These are phyloP conservation scores for Obelidium mucronatum DNA, from an alignment of 192 early-diverging fungal genomes.

Conservation along the genomic window DNA sequence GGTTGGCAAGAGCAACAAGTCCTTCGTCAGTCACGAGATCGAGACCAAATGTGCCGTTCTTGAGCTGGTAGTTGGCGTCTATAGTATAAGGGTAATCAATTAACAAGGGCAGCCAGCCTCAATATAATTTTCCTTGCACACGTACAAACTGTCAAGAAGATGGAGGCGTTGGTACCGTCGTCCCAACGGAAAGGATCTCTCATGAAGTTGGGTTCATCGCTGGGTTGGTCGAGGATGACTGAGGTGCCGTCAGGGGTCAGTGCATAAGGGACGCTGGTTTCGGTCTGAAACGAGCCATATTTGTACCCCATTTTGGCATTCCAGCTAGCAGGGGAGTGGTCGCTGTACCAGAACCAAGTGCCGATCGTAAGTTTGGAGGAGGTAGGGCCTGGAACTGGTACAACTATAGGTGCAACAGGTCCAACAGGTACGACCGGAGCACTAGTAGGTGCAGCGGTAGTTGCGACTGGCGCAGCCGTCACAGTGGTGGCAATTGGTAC, in stretches of 20 bases:
- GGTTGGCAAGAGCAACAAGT: neutral
- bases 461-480: too few relatives aligned
- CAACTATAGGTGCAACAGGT: too few relatives aligned
- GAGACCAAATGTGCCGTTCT: slow-evolving; percentile 10
- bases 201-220: slow-evolving; percentile 31
- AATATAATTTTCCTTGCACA: neutral
- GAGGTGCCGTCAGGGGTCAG: neutral
- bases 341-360: slow-evolving; percentile 40
- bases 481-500: too few relatives aligned
- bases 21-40: slow-evolving; percentile 17
- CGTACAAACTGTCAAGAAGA: slow-evolving; percentile 4
- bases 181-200: slow-evolving; percentile 56
- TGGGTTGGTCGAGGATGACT: slow-evolving; percentile 11
- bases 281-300: slow-evolving; percentile 1
- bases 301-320: neutral
- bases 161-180: slow-evolving; percentile 42
- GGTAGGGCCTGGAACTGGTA: too few relatives aligned
- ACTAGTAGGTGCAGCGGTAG: too few relatives aligned
- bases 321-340: slow-evolving; percentile 15
- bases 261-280: neutral
- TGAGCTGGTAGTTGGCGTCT: slow-evolving; percentile 6
- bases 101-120: neutral
- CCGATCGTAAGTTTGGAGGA: slow-evolving; percentile 26
- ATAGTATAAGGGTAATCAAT: neutral
- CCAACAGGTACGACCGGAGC: too few relatives aligned